Conservation (phyloP, 2,329 filamentous ascomycete species). For the Xylaria sp. region DNA sequence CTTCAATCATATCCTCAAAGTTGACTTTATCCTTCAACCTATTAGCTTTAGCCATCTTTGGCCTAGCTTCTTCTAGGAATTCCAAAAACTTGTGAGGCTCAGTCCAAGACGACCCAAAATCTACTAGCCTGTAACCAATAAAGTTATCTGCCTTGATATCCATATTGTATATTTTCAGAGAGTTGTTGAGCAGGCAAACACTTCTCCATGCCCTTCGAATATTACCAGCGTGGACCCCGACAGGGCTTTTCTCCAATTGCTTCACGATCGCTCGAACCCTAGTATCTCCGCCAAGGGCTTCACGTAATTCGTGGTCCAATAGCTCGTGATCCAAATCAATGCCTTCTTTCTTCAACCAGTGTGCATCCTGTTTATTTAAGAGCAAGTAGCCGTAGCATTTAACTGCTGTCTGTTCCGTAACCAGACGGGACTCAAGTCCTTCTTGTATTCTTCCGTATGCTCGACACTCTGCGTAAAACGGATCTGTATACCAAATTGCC, state of each 20-base stretch:
- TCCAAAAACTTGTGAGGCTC: constrained; percentile 11
- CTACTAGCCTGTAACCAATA: constrained; percentile 1
- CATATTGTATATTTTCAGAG: constrained; percentile 15
- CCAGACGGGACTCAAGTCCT: not conserved
- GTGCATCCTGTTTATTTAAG: not conserved
- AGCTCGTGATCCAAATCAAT: not conserved
- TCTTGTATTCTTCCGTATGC: constrained; percentile 21
- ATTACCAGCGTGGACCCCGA: not conserved
- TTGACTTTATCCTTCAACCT: no score
- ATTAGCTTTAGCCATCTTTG: no score
- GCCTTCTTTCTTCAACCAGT: not conserved
- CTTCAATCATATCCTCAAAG: no score
- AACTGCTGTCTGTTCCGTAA: not conserved
- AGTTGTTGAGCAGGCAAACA: constrained; percentile 8
- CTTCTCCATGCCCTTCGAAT: constrained; percentile 8
- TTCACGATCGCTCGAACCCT: constrained; percentile 13
- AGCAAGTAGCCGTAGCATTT: constrained; percentile 18
- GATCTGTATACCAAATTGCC: constrained; percentile 3
- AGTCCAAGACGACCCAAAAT: constrained; percentile 25
- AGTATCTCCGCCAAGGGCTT: not conserved
- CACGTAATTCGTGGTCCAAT: not conserved
- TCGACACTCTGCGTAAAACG: constrained; percentile 25
- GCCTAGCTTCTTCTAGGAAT: no score
- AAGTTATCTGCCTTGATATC: constrained; percentile 25
- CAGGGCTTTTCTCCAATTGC: not conserved